phyloP scores from a whole-genome alignment of 2,329 filamentous ascomycete species.

The Pseudocercospora musae region DNA sequence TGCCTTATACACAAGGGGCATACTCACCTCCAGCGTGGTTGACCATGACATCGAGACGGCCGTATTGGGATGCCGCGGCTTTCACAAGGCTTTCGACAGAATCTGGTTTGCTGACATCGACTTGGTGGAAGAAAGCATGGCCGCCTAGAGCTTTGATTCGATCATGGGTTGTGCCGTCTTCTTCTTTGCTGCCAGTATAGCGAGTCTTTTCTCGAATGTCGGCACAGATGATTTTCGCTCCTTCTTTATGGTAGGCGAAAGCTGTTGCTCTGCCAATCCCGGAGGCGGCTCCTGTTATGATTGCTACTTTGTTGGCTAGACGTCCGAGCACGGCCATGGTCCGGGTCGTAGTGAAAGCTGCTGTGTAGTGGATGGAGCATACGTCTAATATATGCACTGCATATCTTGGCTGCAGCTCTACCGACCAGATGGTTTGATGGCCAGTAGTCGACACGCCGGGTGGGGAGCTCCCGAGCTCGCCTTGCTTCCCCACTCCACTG shows the following conservation, averaged over 20 bases:
- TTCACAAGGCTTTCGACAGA: slow-evolving; percentile 27
- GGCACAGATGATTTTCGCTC: slow-evolving; percentile 30
- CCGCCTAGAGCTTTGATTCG: slow-evolving; percentile 32
- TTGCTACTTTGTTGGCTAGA: slow-evolving; percentile 31
- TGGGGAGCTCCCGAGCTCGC: background rate
- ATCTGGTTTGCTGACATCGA: slow-evolving; percentile 31
- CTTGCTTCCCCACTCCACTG: background rate
- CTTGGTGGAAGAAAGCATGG: slow-evolving; percentile 37
- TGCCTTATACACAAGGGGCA: background rate
- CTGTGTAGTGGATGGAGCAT: background rate
- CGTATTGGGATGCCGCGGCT: slow-evolving; percentile 21
- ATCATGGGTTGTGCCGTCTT: slow-evolving; percentile 34
- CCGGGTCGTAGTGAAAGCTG: background rate
- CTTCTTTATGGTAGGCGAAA: slow-evolving; percentile 26
- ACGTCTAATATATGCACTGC: background rate
- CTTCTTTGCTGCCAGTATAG: slow-evolving; percentile 17
- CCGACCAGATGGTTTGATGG: background rate
- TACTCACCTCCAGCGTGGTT: slow-evolving; percentile 7
- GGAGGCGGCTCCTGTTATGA: slow-evolving; percentile 32
- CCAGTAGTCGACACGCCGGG: background rate
- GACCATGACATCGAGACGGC: slow-evolving; percentile 23
- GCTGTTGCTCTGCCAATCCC: slow-evolving; percentile 30
- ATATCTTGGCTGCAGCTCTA: background rate
- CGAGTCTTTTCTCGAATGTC: slow-evolving; percentile 26
- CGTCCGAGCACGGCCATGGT: slow-evolving; percentile 19